Base-by-base conservation (phyloP, 495 filamentous ascomycete species). In the Margaritispora aquatica region DNA sequence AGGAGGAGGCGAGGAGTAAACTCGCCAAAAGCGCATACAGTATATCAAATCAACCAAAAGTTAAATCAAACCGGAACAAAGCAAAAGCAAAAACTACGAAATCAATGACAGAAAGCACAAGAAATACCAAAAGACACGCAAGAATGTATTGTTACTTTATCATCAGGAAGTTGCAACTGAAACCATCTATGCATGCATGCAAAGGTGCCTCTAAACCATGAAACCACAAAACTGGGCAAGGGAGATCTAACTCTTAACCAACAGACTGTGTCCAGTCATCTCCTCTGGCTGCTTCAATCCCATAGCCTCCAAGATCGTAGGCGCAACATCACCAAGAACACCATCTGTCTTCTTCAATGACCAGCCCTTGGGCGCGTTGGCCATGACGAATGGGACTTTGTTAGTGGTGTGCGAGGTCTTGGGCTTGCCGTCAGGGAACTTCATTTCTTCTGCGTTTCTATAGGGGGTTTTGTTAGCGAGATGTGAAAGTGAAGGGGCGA, bases 341-440 rank as follows among this genome's bases (percentile, higher is more conserved):
- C 92, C 94, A 48, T 83, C 83, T 31, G 80, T 75, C 77, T 92
- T 89, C 79, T 90, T 88, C 68, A 98, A 73, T 66, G 84, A 90
- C 87, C 86, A 97, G 63, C 88, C 88, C 66, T 86, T 80, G 26
- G 94, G 94, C 50, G 94, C 92, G 68, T 97, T 98, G 69, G 90
- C 92, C 92, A 98, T 94, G 67, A 97, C 82, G 75, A 98, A 96
- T 11, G 94, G 94, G 52, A 98, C 94, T 72, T 89, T 90, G 80
- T 98, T 98, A 54, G 87, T 92, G 23, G 94, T 98, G 79, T 98
- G 94, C 49, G 90, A 92, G 15, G 94, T 98, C 84, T 98, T 98
- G 48, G 94, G 94, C 68, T 88, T 93, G 68, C 90, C 89, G 69
- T 96, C 88, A 65, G 90, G 84, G 73, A 88, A 97, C 74, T 96